Evolutionary conservation across 768 basidiomycete species (phyloP), one percentile per base, ranked within the genome.

Genomic region (Lactifluus piperatus): DNA sequence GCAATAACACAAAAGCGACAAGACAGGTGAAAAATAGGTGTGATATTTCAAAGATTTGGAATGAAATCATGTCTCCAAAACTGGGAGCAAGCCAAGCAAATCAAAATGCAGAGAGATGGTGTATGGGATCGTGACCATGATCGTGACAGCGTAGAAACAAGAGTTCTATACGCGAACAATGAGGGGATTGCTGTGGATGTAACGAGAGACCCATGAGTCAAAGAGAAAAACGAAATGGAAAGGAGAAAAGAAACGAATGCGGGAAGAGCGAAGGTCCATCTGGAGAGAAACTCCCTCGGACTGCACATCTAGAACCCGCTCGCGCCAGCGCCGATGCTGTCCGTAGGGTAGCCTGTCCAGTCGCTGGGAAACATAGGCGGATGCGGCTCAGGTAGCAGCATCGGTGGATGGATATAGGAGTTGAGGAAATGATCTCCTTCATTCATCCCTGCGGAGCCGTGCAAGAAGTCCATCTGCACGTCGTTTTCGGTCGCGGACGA

Each of bases 401-500:
- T 82, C 8, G 81, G 80, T 20, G 81, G 81, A 66, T 82, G 81
- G 46, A 81, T 67, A 54, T 81, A 81, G 8, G 76, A 70, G 4
- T 76, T 75, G 56, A 80, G 80, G 43, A 88, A 70, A 57, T 74
- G 77, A n/a, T 86, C 85, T 18, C 64, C 62, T 44, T 88, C 87
- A 4, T 46, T 87, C 85, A 24, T 77, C 77, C 18, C 79, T 76
- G 82, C 68, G 8, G 82, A 82, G 30, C 80, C 80, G 56, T 88
- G 86, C 5, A 88, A 73, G 62, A 81, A 89, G 65, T 88, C 86
- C 83, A 87, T 86, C 16, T 82, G 79, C 20, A 80, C 79, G 55
- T 88, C 85, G 34, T 82, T 82, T 27, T 34, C 65, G 43, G 36
- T 4, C 11, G 54, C 20, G 4, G 54, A 55, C 16, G 47, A 18